Base-by-base conservation (phyloP, 257 asterid species). In the Salvia miltiorrhiza region DNA sequence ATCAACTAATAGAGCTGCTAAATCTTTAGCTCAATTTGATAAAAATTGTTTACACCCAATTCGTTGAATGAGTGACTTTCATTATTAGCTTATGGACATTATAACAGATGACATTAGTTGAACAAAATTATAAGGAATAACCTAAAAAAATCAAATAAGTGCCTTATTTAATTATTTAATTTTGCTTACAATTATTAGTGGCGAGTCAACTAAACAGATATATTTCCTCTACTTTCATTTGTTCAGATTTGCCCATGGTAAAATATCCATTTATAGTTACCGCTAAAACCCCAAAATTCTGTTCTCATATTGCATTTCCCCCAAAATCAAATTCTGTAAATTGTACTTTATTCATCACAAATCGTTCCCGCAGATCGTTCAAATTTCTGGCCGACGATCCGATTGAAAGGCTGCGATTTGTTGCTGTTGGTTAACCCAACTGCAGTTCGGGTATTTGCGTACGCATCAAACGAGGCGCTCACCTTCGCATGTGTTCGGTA, bases 401-500 rank as follows among this genome's bases (percentile, higher is more conserved):
- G 7, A 56, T 73, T 21, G 37, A 9, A 72, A 69, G 50, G 47
- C 68, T 50, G 49, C 37, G 23, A 37, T 67, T 59, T 67, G 19
- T 19, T 17, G 47, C 17, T 59, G 8, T 0, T 19, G 45, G 30
- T 30, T 33, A 21, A 49, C 62, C 53, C 65, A 69, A 66, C 71
- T 53, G 74, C 35, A 61, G 64, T 13, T 52, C 66, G 63, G 37
- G 7, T 54, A 39, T 37, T 61, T 61, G 26, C 43, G 4, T 26
- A 33, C 53, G 55, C 55, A 41, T 72, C 57, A 20, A 16, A 12
- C 73, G 62, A 37, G 56, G 75, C 73, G 74, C 74, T 72, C 79
- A 69, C 71, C 72, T 69, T 61, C 79, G 79, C 79, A 73, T 69
- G 75, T 48, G 59, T 55, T 73, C 59, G 79, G 79, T 76, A 73